Evolutionary conservation across 129 eudicot genomes (phyloP).

Genomic region (Sambucus nigra): DNA sequence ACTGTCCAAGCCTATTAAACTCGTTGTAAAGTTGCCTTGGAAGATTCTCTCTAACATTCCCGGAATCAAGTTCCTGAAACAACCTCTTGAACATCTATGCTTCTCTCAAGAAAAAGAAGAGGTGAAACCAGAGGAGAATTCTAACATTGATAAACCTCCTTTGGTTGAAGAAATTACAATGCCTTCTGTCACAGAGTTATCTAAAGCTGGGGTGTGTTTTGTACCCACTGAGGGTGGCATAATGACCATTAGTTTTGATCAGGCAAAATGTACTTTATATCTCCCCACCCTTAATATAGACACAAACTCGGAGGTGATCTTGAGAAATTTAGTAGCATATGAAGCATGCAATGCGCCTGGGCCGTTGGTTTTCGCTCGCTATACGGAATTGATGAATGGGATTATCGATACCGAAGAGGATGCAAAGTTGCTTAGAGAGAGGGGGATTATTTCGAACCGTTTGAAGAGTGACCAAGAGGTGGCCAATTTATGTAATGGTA

Average conservation of each 20-base stretch:
- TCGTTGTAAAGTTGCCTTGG: constrained; percentile 30
- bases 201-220: constrained; percentile 34
- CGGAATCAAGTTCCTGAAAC: constrained; percentile 22
- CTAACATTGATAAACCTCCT: constrained; percentile 27
- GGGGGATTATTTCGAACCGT: constrained; percentile 42
- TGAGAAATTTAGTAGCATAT: too few species aligned
- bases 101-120: constrained; percentile 2
- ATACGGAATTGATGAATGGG: constrained; percentile 66
- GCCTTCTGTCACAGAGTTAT: constrained; percentile 53
- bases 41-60: constrained; percentile 38
- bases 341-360: too few species aligned
- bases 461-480: constrained; percentile 62
- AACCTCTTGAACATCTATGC: constrained; percentile 16
- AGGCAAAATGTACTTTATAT: constrained; percentile 14
- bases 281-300: constrained; percentile 41
- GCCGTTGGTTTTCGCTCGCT: constrained; percentile 49
- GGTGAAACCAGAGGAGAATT: constrained; percentile 5
- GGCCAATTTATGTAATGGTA: constrained; percentile 63
- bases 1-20: constrained; percentile 16
- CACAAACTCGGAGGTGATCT: constrained; percentile 29
- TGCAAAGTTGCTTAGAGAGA: constrained; percentile 30
- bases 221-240: constrained; percentile 35
- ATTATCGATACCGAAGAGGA: constrained; percentile 59
- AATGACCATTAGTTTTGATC: constrained; percentile 30
- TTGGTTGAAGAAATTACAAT: constrained; percentile 46